Evolutionary conservation across 805 yeast species (phyloP).

Genomic region (Wickerhamiella sergipiensis): DNA sequence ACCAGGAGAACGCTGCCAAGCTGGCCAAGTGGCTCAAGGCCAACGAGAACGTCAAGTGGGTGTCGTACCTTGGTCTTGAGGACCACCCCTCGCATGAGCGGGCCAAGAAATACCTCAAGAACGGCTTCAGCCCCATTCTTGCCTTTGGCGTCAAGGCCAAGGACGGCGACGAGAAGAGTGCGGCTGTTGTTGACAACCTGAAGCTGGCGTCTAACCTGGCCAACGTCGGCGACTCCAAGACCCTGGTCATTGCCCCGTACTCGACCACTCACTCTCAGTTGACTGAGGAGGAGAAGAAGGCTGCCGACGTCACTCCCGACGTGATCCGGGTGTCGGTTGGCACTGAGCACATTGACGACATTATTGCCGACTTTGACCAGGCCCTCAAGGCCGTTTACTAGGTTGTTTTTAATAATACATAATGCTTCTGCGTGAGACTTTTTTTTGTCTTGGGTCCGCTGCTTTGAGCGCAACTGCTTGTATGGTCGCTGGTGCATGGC

Average conservation of each 20-base stretch:
- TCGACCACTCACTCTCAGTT: slow-evolving; percentile 93
- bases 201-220: slow-evolving; percentile 86
- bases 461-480: too few relatives aligned
- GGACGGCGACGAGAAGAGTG: slow-evolving; percentile 55
- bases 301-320: slow-evolving; percentile 81
- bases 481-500: too few relatives aligned
- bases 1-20: slow-evolving; percentile 65
- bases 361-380: slow-evolving; percentile 78
- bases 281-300: slow-evolving; percentile 60
- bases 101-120: slow-evolving; percentile 67
- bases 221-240: slow-evolving; percentile 92
- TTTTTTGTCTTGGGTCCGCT: too few relatives aligned
- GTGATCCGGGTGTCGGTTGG: slow-evolving; percentile 84
- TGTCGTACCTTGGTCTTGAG: slow-evolving; percentile 81
- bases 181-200: slow-evolving; percentile 69
- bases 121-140: slow-evolving; percentile 78
- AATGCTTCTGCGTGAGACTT: too few relatives aligned
- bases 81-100: slow-evolving; percentile 64
- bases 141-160: slow-evolving; percentile 75
- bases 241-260: slow-evolving; percentile 91
- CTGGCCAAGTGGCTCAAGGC: slow-evolving; percentile 66
- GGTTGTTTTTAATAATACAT: too few relatives aligned
- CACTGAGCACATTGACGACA: slow-evolving; percentile 81
- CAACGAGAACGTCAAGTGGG: slow-evolving; percentile 65
- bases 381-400: slow-evolving; percentile 53